Evolutionary conservation across 2,329 filamentous ascomycete genomes (phyloP).

Genomic region (Verticillium longisporum): DNA sequence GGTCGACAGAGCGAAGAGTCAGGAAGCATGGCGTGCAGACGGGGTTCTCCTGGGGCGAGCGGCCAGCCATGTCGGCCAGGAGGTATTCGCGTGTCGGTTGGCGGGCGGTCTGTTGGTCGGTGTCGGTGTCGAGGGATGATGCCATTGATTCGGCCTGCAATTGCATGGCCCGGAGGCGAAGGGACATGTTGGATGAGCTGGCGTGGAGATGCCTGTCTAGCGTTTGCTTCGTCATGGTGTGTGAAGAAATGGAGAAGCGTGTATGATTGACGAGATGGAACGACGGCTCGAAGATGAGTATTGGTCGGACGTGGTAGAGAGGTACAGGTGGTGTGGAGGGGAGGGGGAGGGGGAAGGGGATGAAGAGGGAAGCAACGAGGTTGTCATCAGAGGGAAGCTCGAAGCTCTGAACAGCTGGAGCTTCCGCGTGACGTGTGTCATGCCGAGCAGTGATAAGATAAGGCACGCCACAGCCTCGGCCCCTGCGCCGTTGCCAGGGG

Average conservation of each 20-base stretch:
- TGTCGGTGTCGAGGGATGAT: slow-evolving; percentile 14
- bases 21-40: slow-evolving; percentile 13
- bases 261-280: not conserved
- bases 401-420: not conserved
- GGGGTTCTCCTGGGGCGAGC: slow-evolving; percentile 22
- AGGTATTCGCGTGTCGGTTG: slow-evolving; percentile 27
- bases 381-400: not conserved
- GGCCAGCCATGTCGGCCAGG: not conserved
- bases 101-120: slow-evolving; percentile 36
- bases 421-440: not conserved
- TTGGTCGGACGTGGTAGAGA: not conserved
- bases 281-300: not conserved
- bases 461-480: not conserved
- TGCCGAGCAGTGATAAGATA: not conserved
- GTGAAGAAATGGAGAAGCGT: not conserved
- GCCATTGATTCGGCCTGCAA: slow-evolving; percentile 4
- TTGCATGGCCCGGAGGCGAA: slow-evolving; percentile 31
- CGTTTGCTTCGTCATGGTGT: slow-evolving; percentile 37
- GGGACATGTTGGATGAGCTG: slow-evolving; percentile 36
- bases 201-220: slow-evolving; percentile 32
- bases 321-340: not conserved
- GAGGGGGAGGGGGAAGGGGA: not conserved
- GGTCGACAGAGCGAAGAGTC: slow-evolving; percentile 7
- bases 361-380: not conserved
- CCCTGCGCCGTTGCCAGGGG: not conserved